Evolutionary conservation across 1,284 basidiomycete species (phyloP).

Genomic region (Peniophora sp.): DNA sequence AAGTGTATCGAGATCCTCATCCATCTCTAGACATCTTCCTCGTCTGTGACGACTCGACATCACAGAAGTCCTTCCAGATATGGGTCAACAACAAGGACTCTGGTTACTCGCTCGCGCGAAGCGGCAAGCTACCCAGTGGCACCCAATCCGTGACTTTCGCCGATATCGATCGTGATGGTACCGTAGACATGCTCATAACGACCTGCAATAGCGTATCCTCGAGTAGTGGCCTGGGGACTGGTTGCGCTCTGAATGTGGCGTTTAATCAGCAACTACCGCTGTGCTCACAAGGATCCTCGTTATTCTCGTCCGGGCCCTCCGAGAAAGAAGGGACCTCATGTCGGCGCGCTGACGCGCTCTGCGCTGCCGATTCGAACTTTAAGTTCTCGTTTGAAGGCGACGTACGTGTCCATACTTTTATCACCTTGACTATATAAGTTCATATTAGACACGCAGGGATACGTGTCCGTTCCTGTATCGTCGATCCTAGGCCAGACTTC

Average conservation of each 20-base stretch:
- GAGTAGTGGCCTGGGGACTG: slow-evolving; percentile 58
- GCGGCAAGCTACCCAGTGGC: slow-evolving; percentile 69
- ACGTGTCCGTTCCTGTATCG: slow-evolving; percentile 60
- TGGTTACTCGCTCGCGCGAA: slow-evolving; percentile 67
- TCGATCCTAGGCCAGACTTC: slow-evolving; percentile 37
- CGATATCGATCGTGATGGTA: slow-evolving; percentile 94
- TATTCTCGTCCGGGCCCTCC: slow-evolving; percentile 40
- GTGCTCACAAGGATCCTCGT: slow-evolving; percentile 50
- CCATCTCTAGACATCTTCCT: slow-evolving; percentile 73
- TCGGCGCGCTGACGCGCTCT: slow-evolving; percentile 74
- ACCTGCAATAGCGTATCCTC: slow-evolving; percentile 71
- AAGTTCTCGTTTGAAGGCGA: slow-evolving; percentile 60
- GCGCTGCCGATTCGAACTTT: slow-evolving; percentile 76
- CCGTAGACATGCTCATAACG: slow-evolving; percentile 91
- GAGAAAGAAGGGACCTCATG: slow-evolving; percentile 29
- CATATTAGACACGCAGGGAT: slow-evolving; percentile 35
- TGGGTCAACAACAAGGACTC: slow-evolving; percentile 81
- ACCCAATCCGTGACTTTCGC: slow-evolving; percentile 82
- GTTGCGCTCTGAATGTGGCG: slow-evolving; percentile 85
- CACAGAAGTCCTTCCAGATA: slow-evolving; percentile 71
- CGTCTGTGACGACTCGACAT: slow-evolving; percentile 61
- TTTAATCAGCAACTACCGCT: slow-evolving; percentile 90
- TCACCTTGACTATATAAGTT: not conserved
- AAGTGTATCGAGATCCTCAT: slow-evolving; percentile 4
- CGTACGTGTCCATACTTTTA: slow-evolving; percentile 33